Evolutionary conservation across 163 green algal genomes (phyloP).

Genomic region (Chlamydomonas reinhardtii): DNA sequence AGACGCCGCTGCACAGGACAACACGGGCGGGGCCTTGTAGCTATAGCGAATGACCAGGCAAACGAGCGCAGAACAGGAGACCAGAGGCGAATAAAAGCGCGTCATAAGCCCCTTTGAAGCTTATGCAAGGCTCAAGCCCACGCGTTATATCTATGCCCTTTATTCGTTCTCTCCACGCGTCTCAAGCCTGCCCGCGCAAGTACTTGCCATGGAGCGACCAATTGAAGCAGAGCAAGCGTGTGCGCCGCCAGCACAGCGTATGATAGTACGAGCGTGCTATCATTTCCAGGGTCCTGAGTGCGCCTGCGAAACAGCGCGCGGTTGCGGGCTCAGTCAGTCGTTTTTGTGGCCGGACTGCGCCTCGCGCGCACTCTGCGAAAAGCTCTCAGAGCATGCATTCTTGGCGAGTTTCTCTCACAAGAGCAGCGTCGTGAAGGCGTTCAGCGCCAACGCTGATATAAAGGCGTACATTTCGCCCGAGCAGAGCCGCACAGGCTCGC

Average conservation of each 20-base stretch:
- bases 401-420: constrained; percentile 4
- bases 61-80: no score
- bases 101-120: no score
- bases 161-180: no score
- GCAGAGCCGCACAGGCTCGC: not conserved
- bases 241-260: not conserved
- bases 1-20: not conserved
- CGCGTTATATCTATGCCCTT: no score
- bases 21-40: no score
- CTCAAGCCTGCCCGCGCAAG: not conserved
- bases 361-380: no score
- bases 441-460: not conserved
- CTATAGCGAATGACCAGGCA: no score
- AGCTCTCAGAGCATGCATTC: no score
- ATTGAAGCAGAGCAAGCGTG: not conserved
- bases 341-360: no score
- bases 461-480: not conserved
- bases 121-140: no score
- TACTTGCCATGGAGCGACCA: constrained; percentile 12
- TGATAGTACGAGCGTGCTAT: constrained; percentile 7
- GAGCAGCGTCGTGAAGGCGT: constrained; percentile 24
- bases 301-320: constrained; percentile 1
- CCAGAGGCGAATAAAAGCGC: no score
- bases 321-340: no score
- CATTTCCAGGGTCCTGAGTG: constrained; percentile 29